Evolutionary conservation across 139 green algal genomes (phyloP).

Genomic region (Asterochloris erici): DNA sequence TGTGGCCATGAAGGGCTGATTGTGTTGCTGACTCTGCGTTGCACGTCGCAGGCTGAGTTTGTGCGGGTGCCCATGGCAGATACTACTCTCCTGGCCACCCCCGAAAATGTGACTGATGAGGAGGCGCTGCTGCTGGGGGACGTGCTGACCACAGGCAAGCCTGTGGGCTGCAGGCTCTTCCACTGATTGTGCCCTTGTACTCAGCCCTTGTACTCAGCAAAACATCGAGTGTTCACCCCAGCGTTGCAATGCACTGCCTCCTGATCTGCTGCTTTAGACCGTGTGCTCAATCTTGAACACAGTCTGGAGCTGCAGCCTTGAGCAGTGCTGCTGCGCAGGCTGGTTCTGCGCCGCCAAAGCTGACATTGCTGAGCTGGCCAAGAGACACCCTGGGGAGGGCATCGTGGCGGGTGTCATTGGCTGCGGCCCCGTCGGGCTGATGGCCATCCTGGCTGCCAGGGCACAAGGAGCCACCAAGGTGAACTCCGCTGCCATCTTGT

Average conservation of each 20-base stretch:
- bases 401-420: slow-evolving; percentile 57
- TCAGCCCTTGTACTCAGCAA: background rate
- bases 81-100: slow-evolving; percentile 46
- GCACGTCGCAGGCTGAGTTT: slow-evolving; percentile 17
- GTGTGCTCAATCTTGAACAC: background rate
- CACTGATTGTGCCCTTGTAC: no score
- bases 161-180: background rate
- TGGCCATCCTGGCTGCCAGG: slow-evolving; percentile 48
- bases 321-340: background rate
- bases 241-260: background rate
- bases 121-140: slow-evolving; percentile 48
- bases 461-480: slow-evolving; percentile 32
- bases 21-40: background rate
- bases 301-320: background rate
- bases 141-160: slow-evolving; percentile 33
- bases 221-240: background rate
- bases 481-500: background rate
- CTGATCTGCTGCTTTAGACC: background rate
- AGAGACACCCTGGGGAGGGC: slow-evolving; percentile 17
- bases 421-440: slow-evolving; percentile 66
- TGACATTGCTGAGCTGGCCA: slow-evolving; percentile 1
- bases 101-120: slow-evolving; percentile 44
- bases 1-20: background rate
- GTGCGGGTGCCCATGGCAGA: slow-evolving; percentile 57
- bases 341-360: slow-evolving; percentile 9